Evolutionary conservation across 352 stramenopile species (phyloP), one percentile per base, ranked within the genome.

Genomic region (Phytophthora palmivora): DNA sequence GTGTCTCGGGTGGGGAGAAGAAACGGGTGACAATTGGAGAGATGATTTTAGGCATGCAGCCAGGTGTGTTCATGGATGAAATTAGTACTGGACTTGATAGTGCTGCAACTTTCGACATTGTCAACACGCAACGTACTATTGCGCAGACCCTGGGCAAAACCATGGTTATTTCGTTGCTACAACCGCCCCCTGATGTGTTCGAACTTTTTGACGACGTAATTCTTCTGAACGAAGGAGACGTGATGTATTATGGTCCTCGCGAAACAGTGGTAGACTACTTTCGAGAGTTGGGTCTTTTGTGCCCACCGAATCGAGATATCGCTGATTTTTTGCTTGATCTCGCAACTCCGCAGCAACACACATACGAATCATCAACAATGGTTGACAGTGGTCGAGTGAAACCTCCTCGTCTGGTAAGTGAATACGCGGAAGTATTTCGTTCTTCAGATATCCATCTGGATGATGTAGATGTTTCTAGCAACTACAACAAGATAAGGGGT

Each of bases 51-150:
- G 67, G 72, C 12, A 52, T 68, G 28, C 63, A 76, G 37, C 68
- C 58, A 12, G 76, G 94, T 6, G 59, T 83, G 15, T 88, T 91
- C 37, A 82, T 78, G 57, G 92, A 98, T 69, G 84, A 95, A 74
- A 97, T 98, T 58, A 92, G 74, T 41, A 98, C 90, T n/a, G 94
- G 92, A n/a, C 76, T 98, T 14, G 92, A 98, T 71, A 75, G 74
- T 14, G 77, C 88, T 4, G 96, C 90, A 4, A 96, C 91, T 0
- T 97, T 84, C 64, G 92, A 98, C 61, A 97, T 98, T 59, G 41
- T 76, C 38, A 64, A 76, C 18, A 46, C 84, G 0, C 48, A 96
- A 0, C 70, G 63, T 9, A 56, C 72, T 24, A 66, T 72, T 14
- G 73, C 69, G 5, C 82, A 57, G 44, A 55, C 39, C 24, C 63